Base-by-base conservation (phyloP, 257 asterid species). In the Mentha longifolia region DNA sequence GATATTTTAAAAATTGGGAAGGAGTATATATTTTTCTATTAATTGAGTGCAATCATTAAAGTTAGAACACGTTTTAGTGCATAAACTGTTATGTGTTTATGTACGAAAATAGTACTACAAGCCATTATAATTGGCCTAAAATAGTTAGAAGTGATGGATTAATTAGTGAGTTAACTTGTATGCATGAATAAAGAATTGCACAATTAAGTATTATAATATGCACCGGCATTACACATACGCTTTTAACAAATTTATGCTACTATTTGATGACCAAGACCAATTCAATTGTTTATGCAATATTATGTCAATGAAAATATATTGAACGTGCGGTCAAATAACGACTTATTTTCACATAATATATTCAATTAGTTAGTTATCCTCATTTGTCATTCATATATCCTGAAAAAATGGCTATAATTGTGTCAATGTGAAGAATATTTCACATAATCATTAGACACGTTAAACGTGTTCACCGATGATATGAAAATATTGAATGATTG, bases 251-350 rank as follows among this genome's bases (percentile, higher is more conserved):
- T 54, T 8, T 54, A 7, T 19, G 5, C 35, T 39, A 3, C 7
- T 56, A 12, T 25, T 11, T 56, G 12, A 12, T 12, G 5, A 16
- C 16, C 7, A 0, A 3, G 9, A 17, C 50, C 16, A 61, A 61
- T 37, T 61, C 50, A 61, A 37, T 16, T 16, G 8, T 39, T 17
- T 19, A 66, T 67, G 6, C 9, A 66, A 17, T 31, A 25, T 66
- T 31, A 25, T 66, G 42, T 66, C 60, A 30, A 67, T 12, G 6
- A 25, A 22, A 50, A 49, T 67, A 66, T 46, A 17, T 37, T 16
- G 28, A 3, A n/a, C n/a, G n/a, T n/a, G 14, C 42, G 49, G 50
- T 61, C 16, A 61, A 61, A 61, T 37, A 15, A 61, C 9, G 33
- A 61, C 31, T 39, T 17, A 16, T 37, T 61, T 25, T 39, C 37